Conservation (phyloP, 306 rosid species). For the Crataegus laevigata region DNA sequence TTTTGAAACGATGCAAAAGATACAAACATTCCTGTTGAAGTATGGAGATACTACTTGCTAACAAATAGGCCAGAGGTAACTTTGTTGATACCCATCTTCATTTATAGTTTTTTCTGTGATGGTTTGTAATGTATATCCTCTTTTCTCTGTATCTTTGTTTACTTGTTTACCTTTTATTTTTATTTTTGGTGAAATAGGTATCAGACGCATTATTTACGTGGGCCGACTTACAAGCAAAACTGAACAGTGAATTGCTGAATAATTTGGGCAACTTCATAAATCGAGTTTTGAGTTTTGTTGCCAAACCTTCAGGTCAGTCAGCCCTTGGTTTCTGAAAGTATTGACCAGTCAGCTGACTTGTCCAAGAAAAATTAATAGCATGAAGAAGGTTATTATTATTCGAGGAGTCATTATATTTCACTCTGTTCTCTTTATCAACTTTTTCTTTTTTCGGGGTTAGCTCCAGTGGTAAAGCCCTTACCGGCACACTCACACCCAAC, state of each 20-base stretch:
- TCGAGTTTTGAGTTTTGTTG: constrained; percentile 87
- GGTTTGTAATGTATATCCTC: not conserved
- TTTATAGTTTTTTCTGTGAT: not conserved
- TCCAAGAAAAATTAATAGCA: not conserved
- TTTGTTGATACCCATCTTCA: not conserved
- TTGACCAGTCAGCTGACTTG: not conserved
- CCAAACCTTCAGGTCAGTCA: constrained; percentile 90
- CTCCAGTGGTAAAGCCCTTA: not conserved
- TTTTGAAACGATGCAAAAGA: constrained; percentile 93
- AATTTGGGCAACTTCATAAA: constrained; percentile 91
- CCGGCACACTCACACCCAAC: not conserved
- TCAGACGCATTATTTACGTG: constrained; percentile 90
- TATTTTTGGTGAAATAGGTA: constrained; percentile 37
- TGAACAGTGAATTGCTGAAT: constrained; percentile 77
- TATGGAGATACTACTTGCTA: constrained; percentile 95
- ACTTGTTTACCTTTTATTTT: not conserved
- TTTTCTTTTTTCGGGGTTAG: not conserved
- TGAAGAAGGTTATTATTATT: not conserved
- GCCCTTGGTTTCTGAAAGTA: not conserved
- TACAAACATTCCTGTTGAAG: constrained; percentile 87
- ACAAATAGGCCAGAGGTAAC: constrained; percentile 95
- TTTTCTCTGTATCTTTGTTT: not conserved
- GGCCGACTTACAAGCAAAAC: constrained; percentile 90
- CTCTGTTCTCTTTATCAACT: not conserved
- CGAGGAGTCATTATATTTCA: not conserved